Evolutionary conservation across 31 red algal species (phyloP), one percentile per base, ranked within the genome.

Genomic region (Porphyra umbilicalis): DNA sequence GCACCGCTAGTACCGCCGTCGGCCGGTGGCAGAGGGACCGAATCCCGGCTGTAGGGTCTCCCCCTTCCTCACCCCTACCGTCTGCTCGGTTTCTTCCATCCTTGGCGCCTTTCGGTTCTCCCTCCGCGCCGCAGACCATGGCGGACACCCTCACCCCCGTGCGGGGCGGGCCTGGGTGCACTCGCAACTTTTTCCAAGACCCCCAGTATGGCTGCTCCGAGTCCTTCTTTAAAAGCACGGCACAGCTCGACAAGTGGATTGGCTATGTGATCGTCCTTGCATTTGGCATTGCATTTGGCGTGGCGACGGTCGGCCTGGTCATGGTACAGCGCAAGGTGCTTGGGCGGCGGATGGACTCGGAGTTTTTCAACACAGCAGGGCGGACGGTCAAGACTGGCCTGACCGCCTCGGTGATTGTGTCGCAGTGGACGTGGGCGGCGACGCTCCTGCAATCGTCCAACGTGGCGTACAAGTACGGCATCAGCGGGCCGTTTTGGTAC

Each of bases 401-500:
- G 78, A 96, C 90, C 42, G 93, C 93, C 74, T 89, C 90, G 38
- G 93, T 96, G 15, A 77, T 96, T 76, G 89, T 96, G 33, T 96
- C 93, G 35, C 90, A 91, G 75, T 96, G 93, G 93, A 96, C 93
- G 10, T 96, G 93, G 93, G 93, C 93, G 35, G 93, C 93, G 44
- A 96, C 93, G 39, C 80, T 96, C 39, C 38, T 96, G 32, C 86
- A 96, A 79, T 85, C 82, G 7, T 96, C 93, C 36, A 92, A 89
- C 78, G 89, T 91, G 11, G 93, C 93, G 15, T 90, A 86, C 80
- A 67, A 81, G 33, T 96, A 76, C 39, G 93, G 93, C 11, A 38
- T 96, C 37, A 87, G 83, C 1, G 93, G 93, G 33, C 89, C 93
- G 30, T 90, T 96, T 36, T 96, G 93, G 93, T 96, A 96, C 38